Percentiles rank a stretch among this genome's conserved stretches.
Evolutionary conservation across 768 basidiomycete species (phyloP).

Genomic region (Boletus speciosus): DNA sequence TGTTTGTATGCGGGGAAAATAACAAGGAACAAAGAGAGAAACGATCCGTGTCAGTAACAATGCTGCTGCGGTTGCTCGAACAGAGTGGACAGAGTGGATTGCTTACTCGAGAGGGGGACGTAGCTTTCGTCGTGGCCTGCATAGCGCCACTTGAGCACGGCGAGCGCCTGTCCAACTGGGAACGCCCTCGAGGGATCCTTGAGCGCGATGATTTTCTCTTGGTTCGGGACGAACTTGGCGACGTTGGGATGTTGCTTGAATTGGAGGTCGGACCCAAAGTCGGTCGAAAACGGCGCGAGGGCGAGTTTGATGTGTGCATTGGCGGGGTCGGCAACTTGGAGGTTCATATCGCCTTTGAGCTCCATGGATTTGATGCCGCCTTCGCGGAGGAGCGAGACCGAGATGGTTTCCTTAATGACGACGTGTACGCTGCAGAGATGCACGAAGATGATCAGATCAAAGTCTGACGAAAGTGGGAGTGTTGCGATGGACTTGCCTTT

Average conservation of each 20-base stretch:
- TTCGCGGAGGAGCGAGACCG: slow-evolving; percentile 79
- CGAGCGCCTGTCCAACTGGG: slow-evolving; percentile 82
- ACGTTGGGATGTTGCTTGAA: slow-evolving; percentile 98
- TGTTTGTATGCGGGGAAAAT: slow-evolving; percentile 26
- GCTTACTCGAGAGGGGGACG: slow-evolving; percentile 86
- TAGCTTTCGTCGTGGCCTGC: slow-evolving; percentile 87
- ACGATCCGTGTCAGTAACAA: background rate
- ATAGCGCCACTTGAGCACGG: slow-evolving; percentile 92
- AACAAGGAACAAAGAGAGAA: background rate
- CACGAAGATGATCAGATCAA: background rate
- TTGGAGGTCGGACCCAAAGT: slow-evolving; percentile 70
- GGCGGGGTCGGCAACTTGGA: slow-evolving; percentile 77
- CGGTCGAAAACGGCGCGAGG: slow-evolving; percentile 53
- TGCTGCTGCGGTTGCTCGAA: background rate
- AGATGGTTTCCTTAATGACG: slow-evolving; percentile 77
- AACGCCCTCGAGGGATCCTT: slow-evolving; percentile 82
- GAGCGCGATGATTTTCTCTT: slow-evolving; percentile 68
- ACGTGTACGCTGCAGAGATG: slow-evolving; percentile 68
- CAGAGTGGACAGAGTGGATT: background rate
- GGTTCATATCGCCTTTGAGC: slow-evolving; percentile 92
- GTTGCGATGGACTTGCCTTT: slow-evolving; percentile 51
- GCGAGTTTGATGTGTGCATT: slow-evolving; percentile 67
- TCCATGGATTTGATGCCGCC: slow-evolving; percentile 90
- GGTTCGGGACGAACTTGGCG: slow-evolving; percentile 72
- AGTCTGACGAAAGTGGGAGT: background rate